phyloP scores from a whole-genome alignment of 306 rosid genomes.

The Ormosia semicastrata region DNA sequence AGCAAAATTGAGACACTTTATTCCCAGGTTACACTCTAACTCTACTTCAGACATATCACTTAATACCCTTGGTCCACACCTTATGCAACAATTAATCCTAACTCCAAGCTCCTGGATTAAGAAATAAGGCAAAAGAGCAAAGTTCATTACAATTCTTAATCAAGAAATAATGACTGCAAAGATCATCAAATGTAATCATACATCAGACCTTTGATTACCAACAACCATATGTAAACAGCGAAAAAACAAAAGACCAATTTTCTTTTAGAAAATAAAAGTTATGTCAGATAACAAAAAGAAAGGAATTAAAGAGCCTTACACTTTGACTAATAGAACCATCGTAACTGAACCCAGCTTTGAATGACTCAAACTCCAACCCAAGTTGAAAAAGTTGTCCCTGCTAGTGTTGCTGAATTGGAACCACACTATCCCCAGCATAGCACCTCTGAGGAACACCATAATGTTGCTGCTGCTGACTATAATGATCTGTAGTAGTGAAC shows the following conservation, averaged over 20 bases:
- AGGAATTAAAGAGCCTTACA: constrained; percentile 38
- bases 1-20: constrained; percentile 34
- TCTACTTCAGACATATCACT: constrained; percentile 10
- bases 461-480: constrained; percentile 16
- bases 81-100: constrained; percentile 24
- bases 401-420: constrained; percentile 60
- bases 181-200: not conserved
- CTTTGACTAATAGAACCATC: constrained; percentile 59
- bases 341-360: constrained; percentile 53
- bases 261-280: not conserved
- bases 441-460: constrained; percentile 39
- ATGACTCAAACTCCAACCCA: constrained; percentile 59
- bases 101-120: no score
- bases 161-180: not conserved
- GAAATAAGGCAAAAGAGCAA: no score
- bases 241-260: not conserved
- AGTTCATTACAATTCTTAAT: not conserved
- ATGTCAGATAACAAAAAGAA: not conserved
- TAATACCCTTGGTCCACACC: constrained; percentile 29
- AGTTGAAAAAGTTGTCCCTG: constrained; percentile 53
- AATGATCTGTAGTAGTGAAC: constrained; percentile 25
- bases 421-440: constrained; percentile 70
- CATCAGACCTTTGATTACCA: not conserved
- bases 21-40: constrained; percentile 15
- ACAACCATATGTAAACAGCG: not conserved